phyloP scores from a whole-genome alignment of 768 basidiomycete species.

The Collybiopsis luxurians region DNA sequence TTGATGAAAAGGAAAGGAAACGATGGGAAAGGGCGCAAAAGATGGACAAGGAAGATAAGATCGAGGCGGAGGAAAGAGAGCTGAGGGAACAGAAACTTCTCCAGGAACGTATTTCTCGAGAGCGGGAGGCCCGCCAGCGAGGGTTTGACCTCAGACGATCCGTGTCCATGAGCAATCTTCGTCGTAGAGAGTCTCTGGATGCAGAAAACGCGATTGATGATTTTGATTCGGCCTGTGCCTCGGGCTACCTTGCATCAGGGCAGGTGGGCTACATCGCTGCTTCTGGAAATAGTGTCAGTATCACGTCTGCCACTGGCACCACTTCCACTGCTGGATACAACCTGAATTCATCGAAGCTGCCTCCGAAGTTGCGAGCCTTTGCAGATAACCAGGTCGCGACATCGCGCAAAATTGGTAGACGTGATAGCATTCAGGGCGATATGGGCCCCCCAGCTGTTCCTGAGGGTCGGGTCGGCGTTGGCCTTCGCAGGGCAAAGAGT shows the following conservation, averaged over 20 bases:
- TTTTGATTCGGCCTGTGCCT: conserved; percentile 57
- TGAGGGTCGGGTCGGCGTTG: conserved; percentile 32
- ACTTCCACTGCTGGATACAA: conserved; percentile 57
- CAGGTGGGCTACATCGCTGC: conserved; percentile 74
- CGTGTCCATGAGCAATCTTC: conserved; percentile 76
- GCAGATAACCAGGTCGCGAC: conserved; percentile 66
- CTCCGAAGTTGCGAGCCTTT: conserved; percentile 42
- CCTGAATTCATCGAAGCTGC: conserved; percentile 41
- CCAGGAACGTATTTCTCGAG: conserved; percentile 35
- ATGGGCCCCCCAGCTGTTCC: conserved; percentile 76
- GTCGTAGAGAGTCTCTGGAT: conserved; percentile 43
- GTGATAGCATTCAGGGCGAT: conserved; percentile 21
- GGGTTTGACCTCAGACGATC: conserved; percentile 65
- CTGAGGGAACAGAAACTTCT: conserved; percentile 28
- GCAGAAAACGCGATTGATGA: conserved; percentile 44
- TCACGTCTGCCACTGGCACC: conserved; percentile 90
- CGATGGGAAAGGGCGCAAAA: conserved; percentile 62
- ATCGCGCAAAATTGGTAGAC: conserved; percentile 46
- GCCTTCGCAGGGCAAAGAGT: conserved; percentile 75
- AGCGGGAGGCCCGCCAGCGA: conserved; percentile 32
- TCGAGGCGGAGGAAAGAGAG: conserved; percentile 24
- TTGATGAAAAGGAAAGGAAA: conserved; percentile 69
- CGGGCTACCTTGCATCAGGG: conserved; percentile 65
- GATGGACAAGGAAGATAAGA: conserved; percentile 41
- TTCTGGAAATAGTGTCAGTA: conserved; percentile 91